phyloP scores from a whole-genome alignment of 176 grass and related monocot genomes.

The Phragmites australis region DNA sequence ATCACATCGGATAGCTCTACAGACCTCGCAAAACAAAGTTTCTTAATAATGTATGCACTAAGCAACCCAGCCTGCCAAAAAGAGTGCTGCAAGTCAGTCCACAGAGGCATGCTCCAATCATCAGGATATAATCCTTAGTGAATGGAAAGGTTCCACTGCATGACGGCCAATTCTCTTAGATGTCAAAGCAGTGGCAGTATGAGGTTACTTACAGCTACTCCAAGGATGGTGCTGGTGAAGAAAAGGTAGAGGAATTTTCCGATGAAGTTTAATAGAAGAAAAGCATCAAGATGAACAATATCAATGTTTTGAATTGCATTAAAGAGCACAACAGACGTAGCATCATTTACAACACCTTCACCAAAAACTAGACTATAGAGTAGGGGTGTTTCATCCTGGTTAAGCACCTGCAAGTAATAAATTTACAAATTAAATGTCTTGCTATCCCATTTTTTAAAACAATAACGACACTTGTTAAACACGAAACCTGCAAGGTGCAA shows the following conservation, averaged over 20 bases:
- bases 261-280: slow-evolving; percentile 66
- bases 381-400: slow-evolving; percentile 90
- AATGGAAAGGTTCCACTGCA: not conserved
- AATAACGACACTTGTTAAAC: slow-evolving; percentile 14
- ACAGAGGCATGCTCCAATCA: slow-evolving; percentile 29
- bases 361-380: slow-evolving; percentile 96
- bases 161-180: not conserved
- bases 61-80: slow-evolving; percentile 80
- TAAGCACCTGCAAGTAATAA: slow-evolving; percentile 74
- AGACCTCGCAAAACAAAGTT: slow-evolving; percentile 86
- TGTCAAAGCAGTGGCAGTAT: not conserved
- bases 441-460: slow-evolving; percentile 13
- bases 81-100: slow-evolving; percentile 32
- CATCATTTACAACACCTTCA: slow-evolving; percentile 99
- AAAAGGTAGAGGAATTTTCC: slow-evolving; percentile 85
- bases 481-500: slow-evolving; percentile 94
- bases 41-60: slow-evolving; percentile 91
- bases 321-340: slow-evolving; percentile 94
- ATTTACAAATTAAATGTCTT: slow-evolving; percentile 32
- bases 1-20: slow-evolving; percentile 23
- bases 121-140: slow-evolving; percentile 15
- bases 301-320: slow-evolving; percentile 92
- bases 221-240: slow-evolving; percentile 76
- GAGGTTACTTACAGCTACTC: slow-evolving; percentile 71
- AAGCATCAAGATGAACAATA: slow-evolving; percentile 67